These are phyloP conservation scores for Plantago elongata DNA, from an alignment of 257 asterid genomes.

Conservation along the genomic window DNA sequence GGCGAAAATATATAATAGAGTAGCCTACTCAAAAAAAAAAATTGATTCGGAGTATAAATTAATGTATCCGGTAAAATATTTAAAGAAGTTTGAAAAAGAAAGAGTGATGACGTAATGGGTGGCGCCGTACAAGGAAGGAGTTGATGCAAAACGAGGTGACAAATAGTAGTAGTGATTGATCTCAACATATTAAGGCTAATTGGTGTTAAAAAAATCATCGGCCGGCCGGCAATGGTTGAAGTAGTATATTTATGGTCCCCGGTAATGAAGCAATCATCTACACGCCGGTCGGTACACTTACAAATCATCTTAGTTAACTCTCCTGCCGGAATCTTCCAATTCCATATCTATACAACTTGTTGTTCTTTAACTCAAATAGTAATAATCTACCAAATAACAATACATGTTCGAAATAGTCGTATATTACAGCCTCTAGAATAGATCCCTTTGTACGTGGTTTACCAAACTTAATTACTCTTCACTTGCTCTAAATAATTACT, in stretches of 20 bases:
- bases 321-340: conserved; percentile 1
- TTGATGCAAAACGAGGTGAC: conserved; percentile 11
- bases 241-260: conserved; percentile 10
- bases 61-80: too few relatives aligned
- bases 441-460: too few relatives aligned
- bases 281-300: conserved; percentile 25
- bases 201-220: too few relatives aligned
- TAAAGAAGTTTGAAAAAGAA: too few relatives aligned
- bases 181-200: neutral
- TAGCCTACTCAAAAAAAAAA: too few relatives aligned
- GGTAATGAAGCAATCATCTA: conserved; percentile 26
- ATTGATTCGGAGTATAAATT: too few relatives aligned
- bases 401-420: neutral
- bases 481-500: too few relatives aligned
- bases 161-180: neutral
- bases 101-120: neutral
- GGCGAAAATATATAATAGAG: too few relatives aligned
- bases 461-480: too few relatives aligned
- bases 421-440: too few relatives aligned
- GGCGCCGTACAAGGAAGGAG: conserved; percentile 29
- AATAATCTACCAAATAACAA: neutral
- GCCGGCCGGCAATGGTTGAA: conserved; percentile 29
- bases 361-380: neutral
- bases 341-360: neutral
- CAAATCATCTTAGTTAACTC: conserved; percentile 5